Evolutionary conservation across 371 early-diverging fungal species (phyloP).

Genomic region (Chytridiales sp.): DNA sequence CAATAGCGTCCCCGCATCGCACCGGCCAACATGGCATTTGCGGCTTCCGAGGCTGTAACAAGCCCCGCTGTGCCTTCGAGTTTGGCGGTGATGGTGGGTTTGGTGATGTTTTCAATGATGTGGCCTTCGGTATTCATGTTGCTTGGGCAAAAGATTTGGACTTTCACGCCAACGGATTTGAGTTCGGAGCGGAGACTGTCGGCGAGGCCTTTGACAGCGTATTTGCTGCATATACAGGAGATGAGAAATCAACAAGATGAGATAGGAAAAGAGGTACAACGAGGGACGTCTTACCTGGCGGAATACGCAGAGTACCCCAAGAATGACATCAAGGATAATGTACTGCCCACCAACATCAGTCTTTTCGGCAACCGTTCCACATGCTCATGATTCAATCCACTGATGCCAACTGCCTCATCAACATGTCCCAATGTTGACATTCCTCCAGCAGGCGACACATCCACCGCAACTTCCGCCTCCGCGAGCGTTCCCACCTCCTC

Average conservation of each 20-base stretch:
- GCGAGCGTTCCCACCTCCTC: background rate
- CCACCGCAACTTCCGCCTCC: background rate
- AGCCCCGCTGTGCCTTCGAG: constrained; percentile 40
- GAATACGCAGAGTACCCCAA: constrained; percentile 41
- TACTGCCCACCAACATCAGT: constrained; percentile 39
- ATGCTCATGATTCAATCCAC: constrained; percentile 25
- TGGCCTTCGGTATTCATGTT: constrained; percentile 48
- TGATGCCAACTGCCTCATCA: background rate
- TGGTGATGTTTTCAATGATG: constrained; percentile 43
- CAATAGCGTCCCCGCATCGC: constrained; percentile 26
- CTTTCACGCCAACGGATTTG: constrained; percentile 27
- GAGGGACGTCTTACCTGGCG: constrained; percentile 18
- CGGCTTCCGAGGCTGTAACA: constrained; percentile 32
- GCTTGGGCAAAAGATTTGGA: constrained; percentile 40
- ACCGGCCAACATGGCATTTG: constrained; percentile 29
- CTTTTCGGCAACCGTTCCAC: constrained; percentile 23
- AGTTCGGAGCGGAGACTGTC: constrained; percentile 44
- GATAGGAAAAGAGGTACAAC: background rate
- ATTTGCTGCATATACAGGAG: constrained; percentile 27
- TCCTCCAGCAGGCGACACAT: background rate
- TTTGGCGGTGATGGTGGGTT: constrained; percentile 41
- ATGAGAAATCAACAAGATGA: background rate
- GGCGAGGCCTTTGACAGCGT: constrained; percentile 44
- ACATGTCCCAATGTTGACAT: background rate
- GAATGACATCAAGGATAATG: constrained; percentile 35